Conservation (phyloP, 192 early-diverging fungal genomes). For the Coemansia javaensis region DNA sequence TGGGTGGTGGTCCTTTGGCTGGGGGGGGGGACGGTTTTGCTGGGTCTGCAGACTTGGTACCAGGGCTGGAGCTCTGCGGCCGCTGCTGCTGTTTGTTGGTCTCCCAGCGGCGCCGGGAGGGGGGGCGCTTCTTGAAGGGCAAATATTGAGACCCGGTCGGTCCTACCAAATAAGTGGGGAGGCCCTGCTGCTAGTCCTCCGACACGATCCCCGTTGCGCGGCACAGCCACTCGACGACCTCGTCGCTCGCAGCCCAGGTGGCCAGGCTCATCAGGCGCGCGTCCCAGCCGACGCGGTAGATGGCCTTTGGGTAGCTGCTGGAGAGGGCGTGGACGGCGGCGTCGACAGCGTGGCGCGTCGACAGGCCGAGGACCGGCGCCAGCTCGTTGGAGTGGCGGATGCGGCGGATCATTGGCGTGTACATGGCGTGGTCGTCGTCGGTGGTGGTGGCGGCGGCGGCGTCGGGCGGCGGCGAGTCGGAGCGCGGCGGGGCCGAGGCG, state of each 20-base stretch:
- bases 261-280: constrained; percentile 44
- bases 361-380: constrained; percentile 42
- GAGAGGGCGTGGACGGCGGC: constrained; percentile 48
- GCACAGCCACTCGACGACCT: constrained; percentile 49
- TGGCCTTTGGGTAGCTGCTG: constrained; percentile 48
- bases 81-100: too few relatives aligned
- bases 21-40: too few relatives aligned
- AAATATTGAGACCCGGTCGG: too few relatives aligned
- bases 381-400: constrained; percentile 42
- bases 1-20: too few relatives aligned
- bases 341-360: constrained; percentile 42
- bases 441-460: background rate
- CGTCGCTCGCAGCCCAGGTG: constrained; percentile 40
- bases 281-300: constrained; percentile 53
- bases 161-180: too few relatives aligned
- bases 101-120: too few relatives aligned
- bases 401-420: constrained; percentile 46
- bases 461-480: constrained; percentile 17
- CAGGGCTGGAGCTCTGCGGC: too few relatives aligned
- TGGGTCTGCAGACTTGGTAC: too few relatives aligned
- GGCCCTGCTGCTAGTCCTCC: constrained; percentile 11
- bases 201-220: constrained; percentile 47
- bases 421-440: constrained; percentile 17
- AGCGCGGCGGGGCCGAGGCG: constrained; percentile 25
- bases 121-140: too few relatives aligned